Percentiles rank a stretch among this genome's conserved stretches.
Evolutionary conservation across 208 protist genomes (phyloP).

Genomic region (Trypanosoma boissoni): DNA sequence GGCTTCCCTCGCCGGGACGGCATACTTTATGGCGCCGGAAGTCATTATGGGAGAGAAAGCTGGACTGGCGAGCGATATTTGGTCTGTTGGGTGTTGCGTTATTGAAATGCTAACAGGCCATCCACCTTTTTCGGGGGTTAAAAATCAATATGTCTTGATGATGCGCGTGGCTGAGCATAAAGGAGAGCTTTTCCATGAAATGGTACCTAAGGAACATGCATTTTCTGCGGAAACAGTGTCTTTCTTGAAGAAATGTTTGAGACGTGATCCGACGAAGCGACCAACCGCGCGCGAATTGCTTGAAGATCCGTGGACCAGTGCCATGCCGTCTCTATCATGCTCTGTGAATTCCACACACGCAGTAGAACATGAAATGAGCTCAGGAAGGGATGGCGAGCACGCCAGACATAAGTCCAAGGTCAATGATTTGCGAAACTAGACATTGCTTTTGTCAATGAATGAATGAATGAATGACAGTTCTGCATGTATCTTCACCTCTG

Average conservation of each 20-base stretch:
- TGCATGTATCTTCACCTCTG: too few relatives aligned
- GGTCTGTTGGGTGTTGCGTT: slow-evolving; percentile 89
- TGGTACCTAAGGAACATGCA: slow-evolving; percentile 55
- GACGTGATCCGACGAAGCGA: slow-evolving; percentile 42
- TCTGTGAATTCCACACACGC: too few relatives aligned
- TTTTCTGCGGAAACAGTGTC: slow-evolving; percentile 49
- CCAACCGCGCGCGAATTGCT: slow-evolving; percentile 56
- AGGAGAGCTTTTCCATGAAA: slow-evolving; percentile 42
- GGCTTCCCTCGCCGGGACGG: slow-evolving; percentile 64
- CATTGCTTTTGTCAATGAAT: too few relatives aligned
- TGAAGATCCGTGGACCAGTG: slow-evolving; percentile 58
- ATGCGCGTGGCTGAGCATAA: slow-evolving; percentile 62
- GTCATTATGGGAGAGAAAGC: slow-evolving; percentile 48
- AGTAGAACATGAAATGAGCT: too few relatives aligned
- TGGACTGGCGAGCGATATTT: slow-evolving; percentile 72
- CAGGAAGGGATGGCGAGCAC: too few relatives aligned
- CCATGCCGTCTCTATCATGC: too few relatives aligned
- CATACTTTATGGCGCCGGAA: slow-evolving; percentile 92
- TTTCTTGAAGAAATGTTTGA: slow-evolving; percentile 66
- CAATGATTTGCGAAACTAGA: too few relatives aligned
- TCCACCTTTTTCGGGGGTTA: slow-evolving; percentile 56
- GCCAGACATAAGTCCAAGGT: too few relatives aligned
- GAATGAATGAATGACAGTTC: too few relatives aligned
- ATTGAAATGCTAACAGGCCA: slow-evolving; percentile 87
- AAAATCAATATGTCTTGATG: slow-evolving; percentile 78